Percentiles rank a stretch among this genome's conserved stretches.
phyloP scores from a whole-genome alignment of 805 yeast genomes.

The Yamadazyma akitaensis region DNA sequence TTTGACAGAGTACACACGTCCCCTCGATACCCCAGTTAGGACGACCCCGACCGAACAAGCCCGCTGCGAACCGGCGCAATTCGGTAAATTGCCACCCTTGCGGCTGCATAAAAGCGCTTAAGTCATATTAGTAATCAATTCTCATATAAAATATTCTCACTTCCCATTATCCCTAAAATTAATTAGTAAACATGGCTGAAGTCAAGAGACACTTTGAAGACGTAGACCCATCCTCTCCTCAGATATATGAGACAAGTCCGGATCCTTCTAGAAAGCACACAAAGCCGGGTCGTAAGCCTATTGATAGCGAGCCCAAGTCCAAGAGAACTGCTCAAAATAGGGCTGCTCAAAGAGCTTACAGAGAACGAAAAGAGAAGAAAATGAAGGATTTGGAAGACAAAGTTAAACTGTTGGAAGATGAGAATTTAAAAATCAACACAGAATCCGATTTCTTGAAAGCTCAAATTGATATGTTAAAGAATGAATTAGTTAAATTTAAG shows the following conservation, averaged over 20 bases:
- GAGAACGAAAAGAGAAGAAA: constrained; percentile 88
- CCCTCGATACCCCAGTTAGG: too few species aligned
- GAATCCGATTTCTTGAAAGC: constrained; percentile 72
- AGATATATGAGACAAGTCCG: constrained; percentile 5
- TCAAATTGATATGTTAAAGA: constrained; percentile 72
- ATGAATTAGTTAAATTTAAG: constrained; percentile 64
- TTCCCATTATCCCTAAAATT: background rate
- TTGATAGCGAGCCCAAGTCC: constrained; percentile 74
- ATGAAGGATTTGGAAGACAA: constrained; percentile 82
- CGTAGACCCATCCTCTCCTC: constrained; percentile 5
- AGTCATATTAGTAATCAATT: constrained; percentile 6
- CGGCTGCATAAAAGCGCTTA: background rate
- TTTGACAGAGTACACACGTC: too few species aligned
- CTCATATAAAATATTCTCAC: background rate
- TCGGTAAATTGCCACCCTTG: background rate
- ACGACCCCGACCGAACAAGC: too few species aligned
- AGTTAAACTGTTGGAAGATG: constrained; percentile 68
- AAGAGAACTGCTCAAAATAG: constrained; percentile 95
- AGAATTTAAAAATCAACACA: constrained; percentile 60
- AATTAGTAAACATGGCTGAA: constrained; percentile 9
- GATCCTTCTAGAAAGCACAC: constrained; percentile 38
- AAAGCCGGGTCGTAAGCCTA: constrained; percentile 81
- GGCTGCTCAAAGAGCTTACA: constrained; percentile 97
- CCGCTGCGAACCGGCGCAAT: background rate
- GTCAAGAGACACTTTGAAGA: constrained; percentile 14